Conservation (phyloP, 352 stramenopile genomes). For the Globisporangium orthogonon region DNA sequence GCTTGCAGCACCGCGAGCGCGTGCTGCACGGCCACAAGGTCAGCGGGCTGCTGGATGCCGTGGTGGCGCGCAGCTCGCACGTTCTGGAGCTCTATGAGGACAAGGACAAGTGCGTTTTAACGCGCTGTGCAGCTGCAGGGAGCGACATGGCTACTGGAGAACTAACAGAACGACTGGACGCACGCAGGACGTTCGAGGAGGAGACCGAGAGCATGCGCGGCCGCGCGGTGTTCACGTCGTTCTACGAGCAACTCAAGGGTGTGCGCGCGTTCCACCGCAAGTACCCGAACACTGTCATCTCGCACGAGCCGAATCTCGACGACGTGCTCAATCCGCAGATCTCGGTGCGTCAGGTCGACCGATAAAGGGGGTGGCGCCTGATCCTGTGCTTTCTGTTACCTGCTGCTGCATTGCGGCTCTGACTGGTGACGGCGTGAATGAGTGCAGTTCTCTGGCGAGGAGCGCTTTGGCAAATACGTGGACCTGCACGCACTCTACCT, state of each 20-base stretch:
- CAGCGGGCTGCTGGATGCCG: conserved; percentile 68
- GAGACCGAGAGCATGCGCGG: conserved; percentile 77
- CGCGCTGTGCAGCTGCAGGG: neutral
- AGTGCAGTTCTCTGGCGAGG: conserved; percentile 81
- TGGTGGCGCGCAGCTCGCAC: conserved; percentile 60
- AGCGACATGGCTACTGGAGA: neutral
- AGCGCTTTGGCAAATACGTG: conserved; percentile 88
- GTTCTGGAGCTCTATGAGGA: conserved; percentile 80
- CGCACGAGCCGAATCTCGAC: conserved; percentile 57
- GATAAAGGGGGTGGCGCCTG: neutral
- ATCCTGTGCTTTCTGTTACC: too few relatives aligned
- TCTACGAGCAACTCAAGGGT: conserved; percentile 84
- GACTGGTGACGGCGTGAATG: neutral
- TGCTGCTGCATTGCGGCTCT: neutral
- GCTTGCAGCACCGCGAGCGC: conserved; percentile 55
- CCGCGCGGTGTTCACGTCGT: conserved; percentile 78
- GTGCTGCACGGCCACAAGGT: conserved; percentile 83
- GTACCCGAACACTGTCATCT: conserved; percentile 65
- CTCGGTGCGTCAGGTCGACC: conserved; percentile 18
- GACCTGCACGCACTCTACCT: conserved; percentile 83
- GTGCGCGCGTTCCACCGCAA: conserved; percentile 83
- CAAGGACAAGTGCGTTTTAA: conserved; percentile 55
- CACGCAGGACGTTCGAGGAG: conserved; percentile 55
- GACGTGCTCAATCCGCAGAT: conserved; percentile 58
- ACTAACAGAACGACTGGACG: neutral